Base-by-base conservation (phyloP, 768 basidiomycete species). In the Albatrellus ellisii region DNA sequence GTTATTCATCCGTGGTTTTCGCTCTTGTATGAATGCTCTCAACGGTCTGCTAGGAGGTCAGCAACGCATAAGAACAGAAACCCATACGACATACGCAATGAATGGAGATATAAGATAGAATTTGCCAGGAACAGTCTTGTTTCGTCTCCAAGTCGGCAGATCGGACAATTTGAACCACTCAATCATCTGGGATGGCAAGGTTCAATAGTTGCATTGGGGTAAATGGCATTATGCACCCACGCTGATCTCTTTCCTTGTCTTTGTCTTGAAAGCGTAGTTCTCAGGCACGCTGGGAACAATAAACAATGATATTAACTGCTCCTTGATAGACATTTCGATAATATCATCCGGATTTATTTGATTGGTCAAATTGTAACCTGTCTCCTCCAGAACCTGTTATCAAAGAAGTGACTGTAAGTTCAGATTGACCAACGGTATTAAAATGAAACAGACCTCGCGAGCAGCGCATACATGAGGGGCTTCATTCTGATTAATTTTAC, bases 401-500 rank as follows among this genome's bases (percentile, higher is more conserved):
- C n/a, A n/a, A n/a, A n/a, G n/a, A n/a, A 28, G 39, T 4, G 6
- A 36, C 17, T 12, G 42, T 53, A 47, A 52, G 46, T 17, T 41
- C 27, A 43, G 18, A n/a, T 25, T 34, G 9, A 26, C 32, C 21
- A 8, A 20, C 20, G 18, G 17, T 17, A 36, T 28, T 22, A 31
- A 26, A 18, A 36, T 40, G 45, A 6, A 8, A 54, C 75, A 42
- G 47, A 92, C 94, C 67, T 99, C 95, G 59, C 95, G 78, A 41
- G 86, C 70, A 2, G 94, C 95, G 61, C 95, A 99, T 42, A 70
- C 72, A 37, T 73, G 70, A 43, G 79, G 73, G 6, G 81, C 76
- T 58, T 99, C 95, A 46, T 84, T 75, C 58, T 92, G 81, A 54
- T 99, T 99, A 59, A 98, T 98, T 64, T 99, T 99, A n/a, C 95